Conservation (phyloP, 2,329 filamentous ascomycete genomes). For the Botrytis tulipae region DNA sequence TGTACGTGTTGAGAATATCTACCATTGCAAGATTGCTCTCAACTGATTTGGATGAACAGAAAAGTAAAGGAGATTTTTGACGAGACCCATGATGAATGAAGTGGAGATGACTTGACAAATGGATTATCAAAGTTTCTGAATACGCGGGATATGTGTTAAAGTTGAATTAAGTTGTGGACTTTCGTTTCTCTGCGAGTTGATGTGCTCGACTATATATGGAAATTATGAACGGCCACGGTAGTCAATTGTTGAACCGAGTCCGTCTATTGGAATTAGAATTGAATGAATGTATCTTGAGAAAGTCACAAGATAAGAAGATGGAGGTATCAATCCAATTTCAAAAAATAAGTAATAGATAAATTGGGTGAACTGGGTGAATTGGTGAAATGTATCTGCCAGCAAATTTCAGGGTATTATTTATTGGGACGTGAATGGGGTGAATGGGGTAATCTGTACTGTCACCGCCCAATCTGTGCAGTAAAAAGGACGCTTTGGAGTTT, state of each 20-base stretch:
- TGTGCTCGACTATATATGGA: background rate
- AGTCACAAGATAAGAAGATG: background rate
- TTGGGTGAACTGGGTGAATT: background rate
- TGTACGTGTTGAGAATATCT: slow-evolving; percentile 27
- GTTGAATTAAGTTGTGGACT: background rate
- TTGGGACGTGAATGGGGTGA: background rate
- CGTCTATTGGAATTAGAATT: background rate
- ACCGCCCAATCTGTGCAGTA: slow-evolving; percentile 1
- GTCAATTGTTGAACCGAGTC: background rate
- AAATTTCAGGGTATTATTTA: background rate
- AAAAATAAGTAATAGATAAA: background rate
- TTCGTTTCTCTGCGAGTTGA: background rate
- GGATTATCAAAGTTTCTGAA: background rate
- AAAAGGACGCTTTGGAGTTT: slow-evolving; percentile 1
- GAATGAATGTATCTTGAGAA: background rate
- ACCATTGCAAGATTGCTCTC: slow-evolving; percentile 88
- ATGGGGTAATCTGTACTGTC: background rate
- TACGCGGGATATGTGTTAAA: background rate
- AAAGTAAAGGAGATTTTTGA: slow-evolving; percentile 63
- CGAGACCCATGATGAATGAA: slow-evolving; percentile 51
- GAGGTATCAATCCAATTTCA: background rate
- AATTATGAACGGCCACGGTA: slow-evolving; percentile 1
- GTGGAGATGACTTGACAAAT: background rate
- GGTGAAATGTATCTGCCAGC: background rate
- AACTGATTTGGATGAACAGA: slow-evolving; percentile 74